Evolutionary conservation across 169 alveolate genomes (phyloP).

Genomic region (Theileria orientalis): DNA sequence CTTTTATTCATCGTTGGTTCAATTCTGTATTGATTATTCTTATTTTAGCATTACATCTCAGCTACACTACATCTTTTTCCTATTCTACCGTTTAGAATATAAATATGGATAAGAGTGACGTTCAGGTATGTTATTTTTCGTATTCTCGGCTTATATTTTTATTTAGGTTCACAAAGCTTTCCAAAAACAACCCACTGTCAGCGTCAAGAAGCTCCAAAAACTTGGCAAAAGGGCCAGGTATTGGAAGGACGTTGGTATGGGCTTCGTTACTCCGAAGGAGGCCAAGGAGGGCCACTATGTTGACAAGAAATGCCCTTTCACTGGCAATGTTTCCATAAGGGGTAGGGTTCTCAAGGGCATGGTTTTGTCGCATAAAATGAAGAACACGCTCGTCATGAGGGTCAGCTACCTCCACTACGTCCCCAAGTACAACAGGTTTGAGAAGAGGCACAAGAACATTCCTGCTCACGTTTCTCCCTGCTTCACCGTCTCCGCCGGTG

Average conservation of each 20-base stretch:
- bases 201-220: conserved; percentile 49
- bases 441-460: conserved; percentile 97
- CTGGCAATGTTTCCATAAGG: conserved; percentile 97
- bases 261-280: conserved; percentile 96
- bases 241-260: conserved; percentile 96
- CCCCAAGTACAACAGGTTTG: conserved; percentile 96
- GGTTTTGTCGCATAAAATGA: conserved; percentile 97
- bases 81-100: no score
- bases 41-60: no score
- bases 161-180: conserved; percentile 57
- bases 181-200: conserved; percentile 66
- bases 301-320: conserved; percentile 99
- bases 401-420: conserved; percentile 98
- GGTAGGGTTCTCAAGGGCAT: conserved; percentile 98
- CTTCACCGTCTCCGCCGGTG: conserved; percentile 97
- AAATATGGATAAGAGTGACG: conserved; percentile 60
- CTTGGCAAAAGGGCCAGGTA: conserved; percentile 84
- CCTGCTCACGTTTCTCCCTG: conserved; percentile 98
- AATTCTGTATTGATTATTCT: no score
- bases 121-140: conserved; percentile 41
- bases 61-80: no score
- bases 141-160: background rate
- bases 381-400: conserved; percentile 96
- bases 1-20: no score
- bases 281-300: conserved; percentile 97